These are phyloP conservation scores for Torulaspora microellipsoides DNA, from an alignment of 805 yeast species.

Conservation along the genomic window DNA sequence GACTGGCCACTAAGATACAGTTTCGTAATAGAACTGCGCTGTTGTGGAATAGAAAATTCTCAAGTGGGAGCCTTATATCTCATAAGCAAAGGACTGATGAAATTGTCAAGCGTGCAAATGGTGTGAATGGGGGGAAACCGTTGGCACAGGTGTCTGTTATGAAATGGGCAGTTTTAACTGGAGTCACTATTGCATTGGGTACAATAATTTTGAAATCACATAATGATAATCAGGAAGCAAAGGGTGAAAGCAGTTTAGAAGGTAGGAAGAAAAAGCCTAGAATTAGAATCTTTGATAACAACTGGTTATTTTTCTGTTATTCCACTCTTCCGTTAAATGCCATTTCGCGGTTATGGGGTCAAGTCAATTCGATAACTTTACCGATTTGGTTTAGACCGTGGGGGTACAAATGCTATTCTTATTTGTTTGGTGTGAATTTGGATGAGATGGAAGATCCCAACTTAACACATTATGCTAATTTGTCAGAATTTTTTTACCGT, in stretches of 20 bases:
- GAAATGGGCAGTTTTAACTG: slow-evolving; percentile 30
- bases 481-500: slow-evolving; percentile 89
- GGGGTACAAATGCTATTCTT: slow-evolving; percentile 72
- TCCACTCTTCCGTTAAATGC: slow-evolving; percentile 88
- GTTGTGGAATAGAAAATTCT: slow-evolving; percentile 23
- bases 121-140: slow-evolving; percentile 1
- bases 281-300: slow-evolving; percentile 36
- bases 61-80: slow-evolving; percentile 11
- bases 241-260: slow-evolving; percentile 26
- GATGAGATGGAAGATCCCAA: slow-evolving; percentile 86
- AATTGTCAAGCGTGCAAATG: slow-evolving; percentile 10
- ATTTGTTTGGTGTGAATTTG: slow-evolving; percentile 79
- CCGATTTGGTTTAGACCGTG: slow-evolving; percentile 88
- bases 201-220: slow-evolving; percentile 21
- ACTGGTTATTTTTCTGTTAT: slow-evolving; percentile 89
- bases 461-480: slow-evolving; percentile 65
- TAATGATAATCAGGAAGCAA: slow-evolving; percentile 30
- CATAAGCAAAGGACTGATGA: slow-evolving; percentile 8
- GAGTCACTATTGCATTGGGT: slow-evolving; percentile 30
- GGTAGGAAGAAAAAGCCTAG: slow-evolving; percentile 53
- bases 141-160: slow-evolving; percentile 11
- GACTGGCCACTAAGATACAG: slow-evolving; percentile 19
- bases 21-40: slow-evolving; percentile 26
- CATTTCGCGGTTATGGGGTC: slow-evolving; percentile 92
- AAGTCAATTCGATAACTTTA: slow-evolving; percentile 70